These are phyloP conservation scores for Pneumocystis canis DNA, from an alignment of 1,139 yeast genomes.

Conservation along the genomic window DNA sequence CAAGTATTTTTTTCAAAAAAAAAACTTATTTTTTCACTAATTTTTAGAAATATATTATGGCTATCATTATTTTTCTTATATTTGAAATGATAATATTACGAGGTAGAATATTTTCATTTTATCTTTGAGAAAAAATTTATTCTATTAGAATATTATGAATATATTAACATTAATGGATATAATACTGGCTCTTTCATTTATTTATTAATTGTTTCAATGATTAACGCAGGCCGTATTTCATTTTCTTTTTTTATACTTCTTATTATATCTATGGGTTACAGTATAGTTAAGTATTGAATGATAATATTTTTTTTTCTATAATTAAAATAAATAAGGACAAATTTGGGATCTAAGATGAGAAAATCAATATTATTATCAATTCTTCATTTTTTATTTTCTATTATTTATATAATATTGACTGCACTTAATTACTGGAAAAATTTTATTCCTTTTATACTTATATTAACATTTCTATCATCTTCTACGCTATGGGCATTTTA, in stretches of 20 bases:
- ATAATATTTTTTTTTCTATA: background rate
- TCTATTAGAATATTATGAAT: conserved; percentile 44
- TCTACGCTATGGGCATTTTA: conserved; percentile 61
- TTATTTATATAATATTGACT: conserved; percentile 52
- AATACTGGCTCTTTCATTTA: conserved; percentile 53
- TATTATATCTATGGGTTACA: conserved; percentile 82
- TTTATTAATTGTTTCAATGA: conserved; percentile 58
- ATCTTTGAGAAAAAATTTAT: conserved; percentile 1
- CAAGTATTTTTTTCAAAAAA: conserved; percentile 55
- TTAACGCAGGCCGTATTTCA: conserved; percentile 70
- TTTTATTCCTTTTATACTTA: conserved; percentile 29
- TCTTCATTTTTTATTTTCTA: conserved; percentile 53
- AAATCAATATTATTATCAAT: conserved; percentile 66
- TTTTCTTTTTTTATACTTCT: conserved; percentile 77
- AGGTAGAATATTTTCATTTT: conserved; percentile 32
- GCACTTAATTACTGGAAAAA: conserved; percentile 21
- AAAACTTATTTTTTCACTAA: conserved; percentile 5
- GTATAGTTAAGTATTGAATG: conserved; percentile 44
- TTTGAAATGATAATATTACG: conserved; percentile 76
- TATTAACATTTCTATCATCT: conserved; percentile 49
- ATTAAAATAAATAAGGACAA: conserved; percentile 33
- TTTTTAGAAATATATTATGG: conserved; percentile 29
- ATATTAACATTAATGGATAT: conserved; percentile 49
- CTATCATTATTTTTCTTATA: conserved; percentile 68
- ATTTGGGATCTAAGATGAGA: conserved; percentile 64